Conservation (phyloP, 139 green algal species). For the Micractinium sp. region DNA sequence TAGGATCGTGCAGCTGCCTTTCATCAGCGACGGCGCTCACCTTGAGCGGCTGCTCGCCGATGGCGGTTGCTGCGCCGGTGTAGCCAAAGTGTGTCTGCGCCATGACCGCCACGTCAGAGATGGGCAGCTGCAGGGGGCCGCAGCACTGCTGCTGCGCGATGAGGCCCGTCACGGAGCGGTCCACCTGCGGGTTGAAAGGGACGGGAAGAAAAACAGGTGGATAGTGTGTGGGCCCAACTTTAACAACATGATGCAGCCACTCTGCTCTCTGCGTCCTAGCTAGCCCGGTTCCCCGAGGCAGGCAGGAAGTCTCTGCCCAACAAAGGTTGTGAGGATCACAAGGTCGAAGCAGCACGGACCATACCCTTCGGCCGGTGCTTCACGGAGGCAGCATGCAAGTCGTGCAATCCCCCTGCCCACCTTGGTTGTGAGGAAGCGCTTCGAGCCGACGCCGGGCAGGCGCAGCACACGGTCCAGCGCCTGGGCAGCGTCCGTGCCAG, state of each 20-base stretch:
- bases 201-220: neutral
- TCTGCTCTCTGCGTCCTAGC: too few relatives aligned
- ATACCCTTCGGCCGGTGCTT: too few relatives aligned
- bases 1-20: neutral
- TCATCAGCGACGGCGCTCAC: neutral
- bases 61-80: conserved; percentile 90
- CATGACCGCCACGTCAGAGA: conserved; percentile 93
- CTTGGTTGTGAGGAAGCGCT: conserved; percentile 99
- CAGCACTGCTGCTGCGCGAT: conserved; percentile 98
- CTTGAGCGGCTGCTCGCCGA: conserved; percentile 82
- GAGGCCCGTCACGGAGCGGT: conserved; percentile 70
- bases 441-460: conserved; percentile 92
- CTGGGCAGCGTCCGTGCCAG: conserved; percentile 44
- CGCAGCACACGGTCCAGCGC: conserved; percentile 87
- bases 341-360: too few relatives aligned
- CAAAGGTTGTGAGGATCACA: too few relatives aligned
- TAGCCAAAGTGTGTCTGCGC: conserved; percentile 81
- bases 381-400: too few relatives aligned
- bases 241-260: neutral
- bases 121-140: conserved; percentile 88
- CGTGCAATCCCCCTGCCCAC: too few relatives aligned
- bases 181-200: neutral
- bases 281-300: too few relatives aligned
- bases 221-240: neutral
- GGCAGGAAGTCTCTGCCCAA: too few relatives aligned